These are phyloP conservation scores for Paramecium tetraurelia DNA, from an alignment of 73 alveolate genomes.

Conservation along the genomic window DNA sequence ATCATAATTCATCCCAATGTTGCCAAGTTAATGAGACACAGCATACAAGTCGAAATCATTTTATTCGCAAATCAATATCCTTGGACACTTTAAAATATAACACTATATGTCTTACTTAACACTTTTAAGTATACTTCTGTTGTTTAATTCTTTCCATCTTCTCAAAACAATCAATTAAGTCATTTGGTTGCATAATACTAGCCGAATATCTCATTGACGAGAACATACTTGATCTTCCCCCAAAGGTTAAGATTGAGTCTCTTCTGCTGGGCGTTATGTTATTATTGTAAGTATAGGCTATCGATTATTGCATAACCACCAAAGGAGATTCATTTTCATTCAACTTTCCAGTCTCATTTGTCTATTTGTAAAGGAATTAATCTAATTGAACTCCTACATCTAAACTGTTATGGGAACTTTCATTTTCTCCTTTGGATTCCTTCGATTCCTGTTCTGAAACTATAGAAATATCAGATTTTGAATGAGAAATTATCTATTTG, in stretches of 20 bases:
- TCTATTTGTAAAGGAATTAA: neutral
- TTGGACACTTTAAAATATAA: neutral
- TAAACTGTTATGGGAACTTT: slow-evolving; percentile 2
- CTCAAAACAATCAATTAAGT: slow-evolving; percentile 41
- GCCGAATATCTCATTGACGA: slow-evolving; percentile 10
- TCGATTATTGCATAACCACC: neutral
- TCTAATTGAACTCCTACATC: neutral
- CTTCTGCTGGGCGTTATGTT: neutral
- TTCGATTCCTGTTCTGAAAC: neutral
- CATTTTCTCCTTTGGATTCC: neutral
- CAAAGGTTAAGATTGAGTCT: slow-evolving; percentile 13
- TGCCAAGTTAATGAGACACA: neutral
- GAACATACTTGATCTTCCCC: neutral
- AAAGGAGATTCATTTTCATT: neutral
- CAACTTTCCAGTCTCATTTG: neutral
- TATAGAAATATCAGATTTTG: neutral
- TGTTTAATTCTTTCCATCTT: slow-evolving; percentile 21
- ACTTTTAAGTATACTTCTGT: neutral
- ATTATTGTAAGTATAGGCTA: neutral
- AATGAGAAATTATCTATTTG: neutral
- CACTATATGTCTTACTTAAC: neutral
- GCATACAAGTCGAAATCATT: slow-evolving; percentile 29
- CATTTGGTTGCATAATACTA: slow-evolving; percentile 8
- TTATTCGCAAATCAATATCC: neutral
- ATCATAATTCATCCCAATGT: neutral